Evolutionary conservation across 805 yeast species (phyloP), one percentile per base, ranked within the genome.

Genomic region (Candida insectalens): DNA sequence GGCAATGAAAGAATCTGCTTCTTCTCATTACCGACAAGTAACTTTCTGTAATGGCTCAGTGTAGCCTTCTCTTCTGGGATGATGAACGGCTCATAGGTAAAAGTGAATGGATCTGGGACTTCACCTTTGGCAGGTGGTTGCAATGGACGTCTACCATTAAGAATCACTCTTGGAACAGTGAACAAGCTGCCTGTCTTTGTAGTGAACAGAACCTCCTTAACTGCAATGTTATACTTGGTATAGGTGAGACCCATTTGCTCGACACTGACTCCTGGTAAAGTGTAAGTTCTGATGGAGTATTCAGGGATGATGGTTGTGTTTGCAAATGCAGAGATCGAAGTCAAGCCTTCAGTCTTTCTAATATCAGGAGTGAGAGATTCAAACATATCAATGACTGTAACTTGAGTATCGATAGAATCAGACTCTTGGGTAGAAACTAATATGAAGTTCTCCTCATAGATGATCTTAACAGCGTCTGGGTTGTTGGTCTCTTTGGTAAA

Each of bases 391-490:
- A 84, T 61, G 3, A 82, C 85, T 12, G 68, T 74, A 10, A 92
- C 49, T 45, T 77, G 70, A 3, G 73, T 66, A n/a, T 47, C 39
- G 15, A 63, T 51, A 8, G 78, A 77, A 2, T 51, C 51, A 1
- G 50, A 47, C 36, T 77, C 67, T 48, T 67, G 71, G 45, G 74
- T 78, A 0, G 88, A 62, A 49, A 82, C 79, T 8, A 83, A 65
- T 13, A 85, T 61, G 83, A 92, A 89, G 56, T 88, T 75, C 50
- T 89, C 97, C 32, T 85, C 92, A 53, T 75, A 69, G 1, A 75
- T 63, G 19, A 84, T 46, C 16, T 67, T 58, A 19, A 84, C 51
- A 2, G 68, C 37, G 6, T 36, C 41, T 6, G 51, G 49, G 28
- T 45, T 37, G 19, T 35, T 29, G 3, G 47, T 59, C 1, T 33